phyloP scores from a whole-genome alignment of 345 rosid species.

The Durio zibethinus region DNA sequence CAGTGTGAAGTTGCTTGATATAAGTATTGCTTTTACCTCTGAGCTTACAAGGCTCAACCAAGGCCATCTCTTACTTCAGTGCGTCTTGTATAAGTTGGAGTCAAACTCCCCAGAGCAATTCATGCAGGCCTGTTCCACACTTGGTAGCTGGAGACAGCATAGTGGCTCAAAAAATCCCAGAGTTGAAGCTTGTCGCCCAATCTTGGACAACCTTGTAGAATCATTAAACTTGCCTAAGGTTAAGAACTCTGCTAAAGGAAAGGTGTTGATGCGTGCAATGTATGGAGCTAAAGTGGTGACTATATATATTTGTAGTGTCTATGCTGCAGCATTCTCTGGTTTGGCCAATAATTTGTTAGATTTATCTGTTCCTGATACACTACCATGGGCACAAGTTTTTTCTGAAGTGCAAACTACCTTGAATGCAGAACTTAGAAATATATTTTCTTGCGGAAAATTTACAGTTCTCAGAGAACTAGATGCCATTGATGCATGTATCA shows the following conservation, averaged over 20 bases:
- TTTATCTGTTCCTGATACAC: conserved; percentile 43
- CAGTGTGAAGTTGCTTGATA: conserved; percentile 80
- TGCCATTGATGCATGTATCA: conserved; percentile 50
- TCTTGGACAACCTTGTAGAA: conserved; percentile 48
- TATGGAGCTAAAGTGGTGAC: conserved; percentile 86
- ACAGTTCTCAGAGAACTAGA: conserved; percentile 60
- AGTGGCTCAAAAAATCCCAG: conserved; percentile 58
- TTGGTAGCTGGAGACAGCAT: conserved; percentile 75
- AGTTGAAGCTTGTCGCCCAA: conserved; percentile 53
- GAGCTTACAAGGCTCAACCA: conserved; percentile 72
- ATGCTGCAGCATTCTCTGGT: conserved; percentile 73
- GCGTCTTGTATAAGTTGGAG: conserved; percentile 55
- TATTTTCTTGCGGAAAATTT: conserved; percentile 34
- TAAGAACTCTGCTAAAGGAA: conserved; percentile 82
- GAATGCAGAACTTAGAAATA: conserved; percentile 47
- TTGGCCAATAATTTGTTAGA: conserved; percentile 52
- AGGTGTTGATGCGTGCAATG: conserved; percentile 85
- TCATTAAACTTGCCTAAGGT: conserved; percentile 76
- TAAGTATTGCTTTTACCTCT: conserved; percentile 74
- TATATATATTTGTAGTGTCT: conserved; percentile 64
- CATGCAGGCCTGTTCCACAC: conserved; percentile 53
- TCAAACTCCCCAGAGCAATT: conserved; percentile 45
- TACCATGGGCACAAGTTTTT: conserved; percentile 59
- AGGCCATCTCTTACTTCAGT: conserved; percentile 77
- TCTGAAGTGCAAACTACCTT: conserved; percentile 49